phyloP scores from a whole-genome alignment of 2,329 filamentous ascomycete species.

The Aspergillus floridensis region DNA sequence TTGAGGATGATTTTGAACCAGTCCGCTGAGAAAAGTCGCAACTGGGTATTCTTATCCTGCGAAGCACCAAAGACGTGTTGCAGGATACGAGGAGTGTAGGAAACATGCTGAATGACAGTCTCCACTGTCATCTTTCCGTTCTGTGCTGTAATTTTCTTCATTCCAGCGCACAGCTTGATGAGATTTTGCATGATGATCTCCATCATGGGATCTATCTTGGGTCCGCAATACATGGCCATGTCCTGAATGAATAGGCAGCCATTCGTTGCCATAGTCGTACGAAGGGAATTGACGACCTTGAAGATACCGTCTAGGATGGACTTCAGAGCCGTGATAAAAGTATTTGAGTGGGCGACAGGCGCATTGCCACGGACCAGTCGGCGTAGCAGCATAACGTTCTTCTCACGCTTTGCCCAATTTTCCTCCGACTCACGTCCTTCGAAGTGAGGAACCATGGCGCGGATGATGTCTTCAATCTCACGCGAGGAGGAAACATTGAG shows the following conservation, averaged over 20 bases:
- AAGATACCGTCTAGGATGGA: slow-evolving; percentile 80
- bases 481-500: slow-evolving; percentile 78
- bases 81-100: slow-evolving; percentile 77
- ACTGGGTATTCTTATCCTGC: slow-evolving; percentile 91
- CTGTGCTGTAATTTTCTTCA: slow-evolving; percentile 89
- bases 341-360: slow-evolving; percentile 68
- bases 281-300: slow-evolving; percentile 76
- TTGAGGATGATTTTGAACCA: slow-evolving; percentile 83
- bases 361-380: slow-evolving; percentile 81
- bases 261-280: slow-evolving; percentile 87
- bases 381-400: slow-evolving; percentile 72
- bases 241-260: slow-evolving; percentile 83
- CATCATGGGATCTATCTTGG: slow-evolving; percentile 80
- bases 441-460: slow-evolving; percentile 75
- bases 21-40: slow-evolving; percentile 71
- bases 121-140: slow-evolving; percentile 80
- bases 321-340: slow-evolving; percentile 70
- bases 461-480: slow-evolving; percentile 84
- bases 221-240: slow-evolving; percentile 70
- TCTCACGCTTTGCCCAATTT: slow-evolving; percentile 87
- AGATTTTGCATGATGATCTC: slow-evolving; percentile 86
- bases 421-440: slow-evolving; percentile 86
- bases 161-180: slow-evolving; percentile 82
- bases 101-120: slow-evolving; percentile 71
- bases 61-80: slow-evolving; percentile 79